Base-by-base conservation (phyloP, 495 filamentous ascomycete species). In the Pyrenopolyporus hunteri region DNA sequence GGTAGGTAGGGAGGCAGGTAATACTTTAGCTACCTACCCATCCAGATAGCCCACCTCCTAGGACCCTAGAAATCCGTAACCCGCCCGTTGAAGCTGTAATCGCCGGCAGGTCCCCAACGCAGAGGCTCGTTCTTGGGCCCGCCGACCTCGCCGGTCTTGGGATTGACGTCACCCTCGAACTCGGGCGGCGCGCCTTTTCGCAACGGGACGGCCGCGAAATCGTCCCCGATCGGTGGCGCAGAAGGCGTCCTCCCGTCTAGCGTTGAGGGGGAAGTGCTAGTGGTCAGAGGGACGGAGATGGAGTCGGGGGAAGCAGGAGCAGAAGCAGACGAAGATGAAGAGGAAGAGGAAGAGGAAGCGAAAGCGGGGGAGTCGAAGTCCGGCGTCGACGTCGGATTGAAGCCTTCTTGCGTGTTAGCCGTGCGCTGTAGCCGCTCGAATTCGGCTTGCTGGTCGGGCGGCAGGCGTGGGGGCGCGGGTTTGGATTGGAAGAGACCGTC, bases 101-200 rank as follows among this genome's bases (percentile, higher is more conserved):
- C 94, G 1, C 91, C 89, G 2, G 64, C 73, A 20, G 77, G 71
- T 0, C 92, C 92, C 93, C 93, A 97, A 49, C 93, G 80, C 65
- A 98, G 63, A 36, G 94, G 94, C 76, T 98, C 94, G 73, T 97
- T 98, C 84, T 98, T 98, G 13, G 94, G 94, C 10, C 94, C 94
- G 4, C 93, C 94, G 36, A 96, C 82, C 78, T 98, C 94, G n/a
- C 95, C 95, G 2, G 94, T 98, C 78, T 89, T 89, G 1, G 94
- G 94, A 69, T 98, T 97, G 55, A 79, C 81, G 32, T 98, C 91
- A 32, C 94, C 94, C 66, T 95, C 90, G 67, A 98, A 98, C 73
- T 98, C 94, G 2, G 94, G 94, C 72, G 84, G 81, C 39, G 91
- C 86, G 14, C 93, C 79, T 70, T 73, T 76, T 42, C 75, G 74